Evolutionary conservation across 257 asterid genomes (phyloP).

Genomic region (Haberlea rhodopensis): DNA sequence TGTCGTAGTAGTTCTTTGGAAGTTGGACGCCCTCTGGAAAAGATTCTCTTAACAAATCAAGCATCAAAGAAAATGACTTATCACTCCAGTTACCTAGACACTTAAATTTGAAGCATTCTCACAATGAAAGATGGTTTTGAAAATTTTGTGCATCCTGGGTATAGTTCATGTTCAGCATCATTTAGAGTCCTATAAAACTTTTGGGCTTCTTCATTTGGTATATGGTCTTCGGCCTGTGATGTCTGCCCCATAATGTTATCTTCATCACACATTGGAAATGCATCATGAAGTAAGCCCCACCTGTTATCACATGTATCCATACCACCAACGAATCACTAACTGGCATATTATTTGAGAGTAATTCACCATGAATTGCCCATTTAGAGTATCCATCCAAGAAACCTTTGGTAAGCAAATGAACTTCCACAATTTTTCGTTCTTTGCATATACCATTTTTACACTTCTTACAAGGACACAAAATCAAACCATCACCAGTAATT

Average conservation of each 20-base stretch:
- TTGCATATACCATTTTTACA: too few relatives aligned
- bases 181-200: neutral
- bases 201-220: conserved; percentile 7
- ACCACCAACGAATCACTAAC: neutral
- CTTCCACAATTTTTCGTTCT: too few relatives aligned
- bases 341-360: too few relatives aligned
- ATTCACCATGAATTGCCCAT: too few relatives aligned
- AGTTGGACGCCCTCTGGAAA: neutral
- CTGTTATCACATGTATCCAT: conserved; percentile 2
- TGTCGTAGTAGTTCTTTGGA: too few relatives aligned
- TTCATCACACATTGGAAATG: too few relatives aligned
- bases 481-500: too few relatives aligned
- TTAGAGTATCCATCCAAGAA: too few relatives aligned
- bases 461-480: too few relatives aligned
- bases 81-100: neutral
- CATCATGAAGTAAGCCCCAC: neutral
- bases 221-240: neutral
- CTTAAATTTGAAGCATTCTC: conserved; percentile 3
- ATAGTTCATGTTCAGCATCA: neutral
- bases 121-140: conserved; percentile 4
- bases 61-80: neutral
- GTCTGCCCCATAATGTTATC: neutral
- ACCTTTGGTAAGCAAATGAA: too few relatives aligned
- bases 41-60: neutral
- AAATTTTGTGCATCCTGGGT: neutral